phyloP scores from a whole-genome alignment of 1,139 yeast species.

The Saccharomyces hybrid region DNA sequence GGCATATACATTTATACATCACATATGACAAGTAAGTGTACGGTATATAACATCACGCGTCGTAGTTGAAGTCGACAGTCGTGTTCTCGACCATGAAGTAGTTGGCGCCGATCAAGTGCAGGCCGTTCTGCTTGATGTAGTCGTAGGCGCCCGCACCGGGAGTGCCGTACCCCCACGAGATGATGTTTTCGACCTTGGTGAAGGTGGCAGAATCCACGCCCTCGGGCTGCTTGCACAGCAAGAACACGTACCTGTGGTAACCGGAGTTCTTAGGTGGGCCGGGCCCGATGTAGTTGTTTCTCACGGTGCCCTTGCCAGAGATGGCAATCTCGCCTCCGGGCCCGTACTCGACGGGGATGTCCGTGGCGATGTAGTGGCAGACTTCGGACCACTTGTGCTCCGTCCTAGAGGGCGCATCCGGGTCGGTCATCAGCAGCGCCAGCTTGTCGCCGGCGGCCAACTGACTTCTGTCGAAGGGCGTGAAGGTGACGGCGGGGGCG shows the following conservation, averaged over 20 bases:
- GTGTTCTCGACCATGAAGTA: conserved; percentile 39
- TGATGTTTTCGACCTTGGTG: conserved; percentile 40
- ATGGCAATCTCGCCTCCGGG: conserved; percentile 7
- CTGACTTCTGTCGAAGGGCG: conserved; percentile 25
- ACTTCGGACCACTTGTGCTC: conserved; percentile 85
- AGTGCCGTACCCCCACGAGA: conserved; percentile 74
- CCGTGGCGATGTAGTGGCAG: conserved; percentile 67
- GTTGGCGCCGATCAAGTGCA: conserved; percentile 63
- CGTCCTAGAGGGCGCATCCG: conserved; percentile 80
- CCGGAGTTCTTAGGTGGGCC: conserved; percentile 81
- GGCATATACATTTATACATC: not conserved
- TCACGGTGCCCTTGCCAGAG: conserved; percentile 16
- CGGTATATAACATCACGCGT: not conserved
- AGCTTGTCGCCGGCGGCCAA: not conserved
- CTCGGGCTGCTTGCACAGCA: conserved; percentile 58
- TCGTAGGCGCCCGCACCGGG: conserved; percentile 69
- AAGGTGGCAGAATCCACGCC: conserved; percentile 15
- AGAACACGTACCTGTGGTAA: conserved; percentile 70
- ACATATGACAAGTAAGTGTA: not conserved
- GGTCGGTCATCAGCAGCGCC: conserved; percentile 72
- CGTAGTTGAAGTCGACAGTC: not conserved
- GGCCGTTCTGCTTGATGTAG: conserved; percentile 58
- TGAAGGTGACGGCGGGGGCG: conserved; percentile 58
- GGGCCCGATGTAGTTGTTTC: conserved; percentile 61
- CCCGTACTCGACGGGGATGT: conserved; percentile 37